Evolutionary conservation across 2,329 filamentous ascomycete genomes (phyloP).

Genomic region (Hyphodiscus sp.): DNA sequence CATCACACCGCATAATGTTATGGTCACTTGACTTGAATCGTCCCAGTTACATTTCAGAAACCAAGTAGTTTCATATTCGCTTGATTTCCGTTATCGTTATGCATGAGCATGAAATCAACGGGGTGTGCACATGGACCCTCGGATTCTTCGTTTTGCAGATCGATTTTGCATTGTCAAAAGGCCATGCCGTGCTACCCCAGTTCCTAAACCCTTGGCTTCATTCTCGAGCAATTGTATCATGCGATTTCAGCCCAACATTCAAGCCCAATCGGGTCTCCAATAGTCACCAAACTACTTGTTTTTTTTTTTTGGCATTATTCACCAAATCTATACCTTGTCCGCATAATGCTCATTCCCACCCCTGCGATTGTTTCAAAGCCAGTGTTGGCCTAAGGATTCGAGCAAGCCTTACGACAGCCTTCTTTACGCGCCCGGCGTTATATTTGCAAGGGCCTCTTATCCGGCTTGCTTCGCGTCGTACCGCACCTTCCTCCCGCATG

Average conservation of each 20-base stretch:
- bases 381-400: slow-evolving; percentile 13
- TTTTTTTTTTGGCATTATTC: slow-evolving; percentile 15
- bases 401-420: slow-evolving; percentile 28
- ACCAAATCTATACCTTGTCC: slow-evolving; percentile 15
- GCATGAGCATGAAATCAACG: slow-evolving; percentile 23
- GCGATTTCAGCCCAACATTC: slow-evolving; percentile 13
- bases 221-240: slow-evolving; percentile 17
- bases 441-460: slow-evolving; percentile 18
- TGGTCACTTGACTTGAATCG: slow-evolving; percentile 50
- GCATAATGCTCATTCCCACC: slow-evolving; percentile 20
- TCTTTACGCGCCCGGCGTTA: slow-evolving; percentile 31
- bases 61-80: slow-evolving; percentile 16
- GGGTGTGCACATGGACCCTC: background rate
- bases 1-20: slow-evolving; percentile 46
- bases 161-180: background rate
- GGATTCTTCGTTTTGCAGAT: background rate
- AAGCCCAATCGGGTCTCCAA: slow-evolving; percentile 13
- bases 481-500: slow-evolving; percentile 24
- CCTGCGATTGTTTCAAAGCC: slow-evolving; percentile 18
- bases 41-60: slow-evolving; percentile 27
- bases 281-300: slow-evolving; percentile 6
- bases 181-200: slow-evolving; percentile 18
- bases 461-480: slow-evolving; percentile 25
- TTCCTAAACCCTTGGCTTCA: slow-evolving; percentile 1
- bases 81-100: slow-evolving; percentile 21